Percentiles rank a stretch among this genome's conserved stretches.
Conservation (phyloP, 805 yeast genomes). For the Millerozyma acaciae region DNA sequence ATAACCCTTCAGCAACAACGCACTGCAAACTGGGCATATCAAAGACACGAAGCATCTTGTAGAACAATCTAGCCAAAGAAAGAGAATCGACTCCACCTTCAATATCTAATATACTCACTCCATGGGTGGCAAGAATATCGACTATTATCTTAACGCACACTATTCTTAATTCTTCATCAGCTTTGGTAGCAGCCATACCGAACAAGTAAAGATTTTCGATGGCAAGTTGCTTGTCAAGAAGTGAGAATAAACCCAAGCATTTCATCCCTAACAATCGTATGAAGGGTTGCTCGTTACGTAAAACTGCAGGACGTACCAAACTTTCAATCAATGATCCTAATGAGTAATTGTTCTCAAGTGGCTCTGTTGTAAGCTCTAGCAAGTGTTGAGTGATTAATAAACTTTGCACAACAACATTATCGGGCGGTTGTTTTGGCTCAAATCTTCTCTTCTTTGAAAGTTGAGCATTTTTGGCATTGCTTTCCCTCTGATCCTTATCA, state of each 20-base stretch:
- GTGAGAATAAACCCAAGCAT: constrained; percentile 76
- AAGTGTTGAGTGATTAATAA: constrained; percentile 64
- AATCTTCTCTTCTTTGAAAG: constrained; percentile 30
- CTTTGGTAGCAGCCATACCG: constrained; percentile 66
- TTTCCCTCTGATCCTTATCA: constrained; percentile 22
- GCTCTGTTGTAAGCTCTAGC: constrained; percentile 62
- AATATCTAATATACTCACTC: constrained; percentile 59
- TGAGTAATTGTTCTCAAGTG: constrained; percentile 61
- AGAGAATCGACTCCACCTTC: constrained; percentile 52
- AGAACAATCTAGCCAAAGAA: constrained; percentile 65
- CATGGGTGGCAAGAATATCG: constrained; percentile 77
- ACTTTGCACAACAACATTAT: constrained; percentile 56
- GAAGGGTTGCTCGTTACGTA: constrained; percentile 42
- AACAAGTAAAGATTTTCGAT: constrained; percentile 59
- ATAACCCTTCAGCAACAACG: constrained; percentile 79
- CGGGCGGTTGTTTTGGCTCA: constrained; percentile 40
- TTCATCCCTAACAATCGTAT: constrained; percentile 64
- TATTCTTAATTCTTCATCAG: constrained; percentile 57
- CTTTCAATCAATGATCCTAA: constrained; percentile 68
- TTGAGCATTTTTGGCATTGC: constrained; percentile 25
- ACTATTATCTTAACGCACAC: constrained; percentile 67
- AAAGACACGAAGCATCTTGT: constrained; percentile 55
- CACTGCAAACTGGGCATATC: constrained; percentile 68
- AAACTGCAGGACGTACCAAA: constrained; percentile 74
- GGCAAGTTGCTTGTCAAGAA: constrained; percentile 62